Percentiles rank a stretch among this genome's conserved stretches.
These are phyloP conservation scores for Pichia insulana DNA, from an alignment of 805 yeast species.

Conservation along the genomic window DNA sequence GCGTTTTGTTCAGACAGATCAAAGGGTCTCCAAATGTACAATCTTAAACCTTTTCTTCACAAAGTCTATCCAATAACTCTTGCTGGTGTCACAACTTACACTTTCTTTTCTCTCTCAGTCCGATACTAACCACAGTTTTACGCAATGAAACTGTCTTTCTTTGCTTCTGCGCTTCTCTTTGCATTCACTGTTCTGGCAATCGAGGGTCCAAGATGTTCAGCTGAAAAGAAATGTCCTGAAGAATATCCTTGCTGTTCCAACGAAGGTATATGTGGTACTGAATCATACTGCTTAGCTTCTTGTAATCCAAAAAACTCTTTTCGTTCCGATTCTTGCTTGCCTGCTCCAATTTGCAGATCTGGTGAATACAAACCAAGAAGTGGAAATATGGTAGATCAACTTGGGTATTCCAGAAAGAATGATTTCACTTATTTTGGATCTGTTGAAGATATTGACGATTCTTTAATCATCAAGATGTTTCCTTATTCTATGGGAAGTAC, in stretches of 20 bases:
- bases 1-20: no score
- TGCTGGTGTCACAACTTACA: no score
- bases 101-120: no score
- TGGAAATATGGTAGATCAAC: slow-evolving; percentile 19
- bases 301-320: slow-evolving; percentile 73
- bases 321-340: slow-evolving; percentile 66
- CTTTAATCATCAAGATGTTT: slow-evolving; percentile 70
- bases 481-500: slow-evolving; percentile 68
- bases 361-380: slow-evolving; percentile 34
- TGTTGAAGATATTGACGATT: slow-evolving; percentile 44
- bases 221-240: slow-evolving; percentile 59
- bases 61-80: no score
- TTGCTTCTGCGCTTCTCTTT: background rate
- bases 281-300: slow-evolving; percentile 66
- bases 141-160: background rate
- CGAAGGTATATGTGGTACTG: slow-evolving; percentile 47
- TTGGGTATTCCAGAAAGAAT: slow-evolving; percentile 51
- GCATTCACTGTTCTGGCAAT: background rate
- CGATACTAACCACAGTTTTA: no score
- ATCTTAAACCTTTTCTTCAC: no score
- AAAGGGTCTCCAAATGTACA: no score
- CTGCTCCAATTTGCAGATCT: slow-evolving; percentile 67
- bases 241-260: slow-evolving; percentile 72
- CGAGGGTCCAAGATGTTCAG: slow-evolving; percentile 37
- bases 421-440: slow-evolving; percentile 70